Evolutionary conservation across 208 protist genomes (phyloP), one percentile per base, ranked within the genome.

Genomic region (Trypanosoma theileri): DNA sequence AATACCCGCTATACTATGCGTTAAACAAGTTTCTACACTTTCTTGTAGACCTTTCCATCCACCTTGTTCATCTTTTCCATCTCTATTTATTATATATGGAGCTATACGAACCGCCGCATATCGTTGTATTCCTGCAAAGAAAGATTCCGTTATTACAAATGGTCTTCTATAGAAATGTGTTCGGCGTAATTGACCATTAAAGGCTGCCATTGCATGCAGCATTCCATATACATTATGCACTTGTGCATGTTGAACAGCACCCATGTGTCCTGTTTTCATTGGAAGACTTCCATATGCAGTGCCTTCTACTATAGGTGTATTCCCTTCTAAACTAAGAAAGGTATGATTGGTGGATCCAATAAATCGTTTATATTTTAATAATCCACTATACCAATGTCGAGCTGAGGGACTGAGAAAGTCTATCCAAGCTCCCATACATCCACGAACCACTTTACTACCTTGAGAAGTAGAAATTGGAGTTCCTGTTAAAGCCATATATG

Each of bases 191-290:
- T 93, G 77, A 19, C 97, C 97, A 19, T 93, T 50, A 63, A 81
- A 77, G 19, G 76, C 77, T 0, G 91, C 77, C 59, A 86, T 75
- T n/a, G 82, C 71, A 48, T 92, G 81, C 66, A 89, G 79, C 42
- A 92, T 84, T 4, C 97, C 92, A 62, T 98, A 99, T 22, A 98
- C 59, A 82, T 99, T 99, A 83, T 99, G 98, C 50, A 99, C 72
- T 51, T 99, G 91, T 21, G 95, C 71, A 71, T 99, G 98, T 51
- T 94, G 87, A 13, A 91, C 69, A 26, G 72, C 54, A 22, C 76
- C 76, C 26, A 71, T 26, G 66, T 90, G 84, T 11, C 84, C 84
- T 11, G 77, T 58, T 57, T 98, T 85, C 84, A 98, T 97, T 41
- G 91, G 84, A 89, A 99, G 98, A 14, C 94, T 94, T 19, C n/a